phyloP scores from a whole-genome alignment of 805 yeast genomes.

The Trichomonascus vanleenenianus region DNA sequence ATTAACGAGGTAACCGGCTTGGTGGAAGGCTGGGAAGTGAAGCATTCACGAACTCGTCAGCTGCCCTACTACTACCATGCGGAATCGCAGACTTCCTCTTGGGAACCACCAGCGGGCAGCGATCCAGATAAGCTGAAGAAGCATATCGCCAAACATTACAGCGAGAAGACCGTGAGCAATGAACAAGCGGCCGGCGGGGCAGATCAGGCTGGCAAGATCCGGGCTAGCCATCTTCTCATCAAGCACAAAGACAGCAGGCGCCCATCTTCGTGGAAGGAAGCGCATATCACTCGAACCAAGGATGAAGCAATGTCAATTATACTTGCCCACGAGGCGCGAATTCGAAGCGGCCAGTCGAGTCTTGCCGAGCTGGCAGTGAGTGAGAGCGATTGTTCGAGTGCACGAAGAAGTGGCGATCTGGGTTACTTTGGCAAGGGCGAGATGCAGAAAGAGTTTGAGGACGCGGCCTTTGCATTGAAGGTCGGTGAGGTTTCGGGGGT shows the following conservation, averaged over 20 bases:
- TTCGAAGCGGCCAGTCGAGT: conserved; percentile 55
- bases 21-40: conserved; percentile 79
- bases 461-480: conserved; percentile 71
- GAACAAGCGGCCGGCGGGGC: conserved; percentile 18
- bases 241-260: conserved; percentile 80
- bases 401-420: conserved; percentile 82
- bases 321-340: conserved; percentile 47
- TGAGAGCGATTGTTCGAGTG: conserved; percentile 86
- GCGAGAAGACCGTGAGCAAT: conserved; percentile 15
- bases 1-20: conserved; percentile 51
- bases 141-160: conserved; percentile 41
- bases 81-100: conserved; percentile 61
- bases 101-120: conserved; percentile 90
- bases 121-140: conserved; percentile 49
- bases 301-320: conserved; percentile 70
- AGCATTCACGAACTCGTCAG: conserved; percentile 69
- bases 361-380: conserved; percentile 68
- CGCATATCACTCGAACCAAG: conserved; percentile 65
- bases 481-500: conserved; percentile 78
- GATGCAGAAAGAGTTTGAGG: conserved; percentile 94
- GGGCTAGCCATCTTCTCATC: conserved; percentile 74
- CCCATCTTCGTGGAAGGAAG: conserved; percentile 86
- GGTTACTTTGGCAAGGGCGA: conserved; percentile 84
- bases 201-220: conserved; percentile 46
- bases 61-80: conserved; percentile 78